Evolutionary conservation across 768 basidiomycete genomes (phyloP).

Genomic region (Kwoniella newhampshirensis): DNA sequence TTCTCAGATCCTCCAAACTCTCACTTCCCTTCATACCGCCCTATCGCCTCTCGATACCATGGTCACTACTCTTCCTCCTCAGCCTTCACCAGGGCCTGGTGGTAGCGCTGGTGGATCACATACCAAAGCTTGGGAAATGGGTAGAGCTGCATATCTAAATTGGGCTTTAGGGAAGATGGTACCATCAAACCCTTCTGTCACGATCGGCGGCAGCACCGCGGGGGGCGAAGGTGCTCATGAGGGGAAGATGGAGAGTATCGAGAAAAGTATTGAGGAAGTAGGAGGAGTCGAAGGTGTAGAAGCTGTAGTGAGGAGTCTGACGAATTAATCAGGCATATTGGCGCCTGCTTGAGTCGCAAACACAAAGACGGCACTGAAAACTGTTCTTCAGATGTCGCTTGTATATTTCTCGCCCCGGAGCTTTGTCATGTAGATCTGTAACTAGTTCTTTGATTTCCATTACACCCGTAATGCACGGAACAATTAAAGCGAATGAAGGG

Average conservation of each 20-base stretch:
- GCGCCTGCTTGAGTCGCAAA: too few species aligned
- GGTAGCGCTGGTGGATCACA: conserved; percentile 56
- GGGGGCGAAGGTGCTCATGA: conserved; percentile 2
- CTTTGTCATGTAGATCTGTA: too few species aligned
- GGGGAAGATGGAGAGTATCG: conserved; percentile 20
- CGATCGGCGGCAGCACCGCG: conserved; percentile 1
- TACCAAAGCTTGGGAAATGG: conserved; percentile 76
- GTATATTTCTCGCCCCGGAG: too few species aligned
- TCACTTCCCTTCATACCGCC: conserved; percentile 55
- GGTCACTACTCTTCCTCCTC: conserved; percentile 55
- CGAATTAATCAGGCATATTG: too few species aligned
- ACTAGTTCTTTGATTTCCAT: too few species aligned
- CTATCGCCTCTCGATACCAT: conserved; percentile 58
- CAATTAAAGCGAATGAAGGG: too few species aligned
- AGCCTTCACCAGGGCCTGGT: conserved; percentile 34
- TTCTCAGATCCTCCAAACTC: conserved; percentile 45
- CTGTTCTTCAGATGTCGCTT: too few species aligned
- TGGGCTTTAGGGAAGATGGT: conserved; percentile 71
- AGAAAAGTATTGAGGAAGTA: conserved; percentile 17
- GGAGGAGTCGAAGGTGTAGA: conserved; percentile 19
- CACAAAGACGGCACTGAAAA: too few species aligned
- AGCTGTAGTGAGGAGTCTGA: conserved; percentile 6
- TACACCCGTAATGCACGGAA: too few species aligned
- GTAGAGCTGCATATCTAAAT: conserved; percentile 69
- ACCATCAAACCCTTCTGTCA: neutral